These are phyloP conservation scores for Rhododendron ferrugineum DNA, from an alignment of 148 eudicot genomes.

Conservation along the genomic window DNA sequence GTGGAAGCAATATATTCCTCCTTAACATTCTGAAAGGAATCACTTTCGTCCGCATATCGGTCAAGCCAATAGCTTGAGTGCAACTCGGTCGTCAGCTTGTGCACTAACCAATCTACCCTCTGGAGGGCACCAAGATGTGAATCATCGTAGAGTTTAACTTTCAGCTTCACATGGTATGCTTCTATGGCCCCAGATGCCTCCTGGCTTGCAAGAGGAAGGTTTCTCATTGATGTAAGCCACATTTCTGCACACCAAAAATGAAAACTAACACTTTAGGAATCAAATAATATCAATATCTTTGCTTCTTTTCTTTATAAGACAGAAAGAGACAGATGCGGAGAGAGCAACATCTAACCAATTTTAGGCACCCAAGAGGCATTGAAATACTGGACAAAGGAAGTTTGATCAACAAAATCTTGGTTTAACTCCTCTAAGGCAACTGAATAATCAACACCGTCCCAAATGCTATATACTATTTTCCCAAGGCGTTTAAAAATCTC, in stretches of 20 bases:
- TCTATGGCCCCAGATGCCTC: constrained; percentile 93
- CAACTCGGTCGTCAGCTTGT: constrained; percentile 79
- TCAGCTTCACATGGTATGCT: constrained; percentile 91
- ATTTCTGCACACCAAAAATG: constrained; percentile 46
- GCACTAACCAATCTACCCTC: constrained; percentile 93
- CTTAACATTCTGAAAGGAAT: constrained; percentile 72
- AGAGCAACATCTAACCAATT: constrained; percentile 47
- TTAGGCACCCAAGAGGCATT: constrained; percentile 86
- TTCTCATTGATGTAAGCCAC: constrained; percentile 79
- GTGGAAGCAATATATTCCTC: constrained; percentile 82
- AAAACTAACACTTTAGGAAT: not conserved
- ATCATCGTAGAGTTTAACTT: constrained; percentile 75
- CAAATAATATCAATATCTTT: not conserved
- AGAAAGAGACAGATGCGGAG: not conserved
- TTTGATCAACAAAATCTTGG: constrained; percentile 71
- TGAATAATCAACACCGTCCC: constrained; percentile 51
- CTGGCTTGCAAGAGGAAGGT: constrained; percentile 81
- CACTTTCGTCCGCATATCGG: constrained; percentile 85
- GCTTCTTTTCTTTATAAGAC: not conserved
- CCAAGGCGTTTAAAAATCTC: constrained; percentile 79
- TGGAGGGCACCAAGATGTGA: constrained; percentile 74
- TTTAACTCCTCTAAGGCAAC: constrained; percentile 47
- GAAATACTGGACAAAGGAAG: constrained; percentile 73
- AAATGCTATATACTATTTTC: constrained; percentile 54
- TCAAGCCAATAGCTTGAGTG: constrained; percentile 94